Evolutionary conservation across 2,329 filamentous ascomycete genomes (phyloP), one percentile per base, ranked within the genome.

Genomic region (Gnomoniopsis smithogilvyi): DNA sequence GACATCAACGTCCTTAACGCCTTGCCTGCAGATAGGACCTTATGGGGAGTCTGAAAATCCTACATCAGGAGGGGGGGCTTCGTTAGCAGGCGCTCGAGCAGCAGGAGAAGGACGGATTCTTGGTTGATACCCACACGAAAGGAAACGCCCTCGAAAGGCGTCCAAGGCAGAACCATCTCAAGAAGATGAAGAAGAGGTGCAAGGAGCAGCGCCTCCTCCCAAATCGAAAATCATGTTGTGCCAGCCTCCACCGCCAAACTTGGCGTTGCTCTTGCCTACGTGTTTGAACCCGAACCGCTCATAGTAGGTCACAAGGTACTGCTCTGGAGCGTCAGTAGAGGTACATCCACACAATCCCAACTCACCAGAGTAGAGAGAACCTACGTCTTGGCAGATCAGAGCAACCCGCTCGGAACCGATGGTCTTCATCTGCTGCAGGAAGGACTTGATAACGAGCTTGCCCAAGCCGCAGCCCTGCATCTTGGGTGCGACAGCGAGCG

Each of bases 241-340:
- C 92, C 92, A 96, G 19, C 85, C 87, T 34, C 91, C 90, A 41
- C 91, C 91, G 21, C 87, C 89, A 74, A 92, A 92, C 59, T 83
- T 78, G 53, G 85, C 88, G 61, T 83, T 76, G 71, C 91, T 95
- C 52, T 80, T 76, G 0, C 92, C 91, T 33, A 80, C 73, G 65
- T 88, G 84, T 64, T 77, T 77, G 70, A 95, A 96, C 0, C 91
- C 86, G 65, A 91, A 81, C n/a, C 81, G 81, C 70, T 88, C 82
- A 70, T 96, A 97, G 71, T 90, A 96, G 1, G 77, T 76, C 26
- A 94, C 78, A 41, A 94, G 78, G 58, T 87, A 79, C 83, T 86
- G 43, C 43, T 17, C 48, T 26, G 56, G 59, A 46, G 36, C 7
- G 21, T 51, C 45, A 54, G 49, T 60, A 48, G 21, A 26, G 33